phyloP scores from a whole-genome alignment of 2,329 filamentous ascomycete species.

The Fusarium piperis region DNA sequence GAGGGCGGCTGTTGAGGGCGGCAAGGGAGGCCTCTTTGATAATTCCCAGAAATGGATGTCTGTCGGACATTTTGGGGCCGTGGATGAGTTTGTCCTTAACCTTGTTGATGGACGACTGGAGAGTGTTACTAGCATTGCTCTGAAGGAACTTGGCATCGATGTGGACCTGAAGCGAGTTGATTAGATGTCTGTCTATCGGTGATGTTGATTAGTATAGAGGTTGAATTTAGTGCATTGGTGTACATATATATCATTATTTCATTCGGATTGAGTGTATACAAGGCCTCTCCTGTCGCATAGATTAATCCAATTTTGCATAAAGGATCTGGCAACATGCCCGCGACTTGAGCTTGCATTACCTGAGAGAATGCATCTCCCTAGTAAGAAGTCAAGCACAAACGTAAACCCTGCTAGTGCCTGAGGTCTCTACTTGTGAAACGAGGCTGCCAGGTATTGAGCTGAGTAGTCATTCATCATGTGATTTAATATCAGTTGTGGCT shows the following conservation, averaged over 20 bases:
- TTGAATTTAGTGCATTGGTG: background rate
- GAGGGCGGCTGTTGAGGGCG: conserved; percentile 16
- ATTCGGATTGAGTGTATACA: background rate
- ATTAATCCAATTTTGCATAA: background rate
- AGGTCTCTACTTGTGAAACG: background rate
- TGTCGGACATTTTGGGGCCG: background rate
- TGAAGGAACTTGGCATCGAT: background rate
- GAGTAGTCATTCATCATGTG: background rate
- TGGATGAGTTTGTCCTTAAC: conserved; percentile 21
- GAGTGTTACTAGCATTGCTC: conserved; percentile 2
- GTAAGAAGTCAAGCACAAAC: background rate
- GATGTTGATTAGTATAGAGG: background rate
- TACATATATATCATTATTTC: background rate
- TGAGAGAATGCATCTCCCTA: background rate
- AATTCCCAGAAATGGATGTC: conserved; percentile 11
- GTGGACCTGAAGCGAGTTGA: conserved; percentile 1
- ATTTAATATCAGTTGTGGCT: background rate
- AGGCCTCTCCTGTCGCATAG: rapidly evolving
- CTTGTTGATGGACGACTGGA: conserved; percentile 17
- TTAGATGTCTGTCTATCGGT: background rate
- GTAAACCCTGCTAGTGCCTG: background rate
- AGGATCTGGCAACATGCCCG: background rate
- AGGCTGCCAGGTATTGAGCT: background rate
- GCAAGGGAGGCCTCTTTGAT: conserved; percentile 21
- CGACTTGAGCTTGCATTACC: background rate